Evolutionary conservation across 352 stramenopile species (phyloP).

Genomic region (Phytophthora kernoviae): DNA sequence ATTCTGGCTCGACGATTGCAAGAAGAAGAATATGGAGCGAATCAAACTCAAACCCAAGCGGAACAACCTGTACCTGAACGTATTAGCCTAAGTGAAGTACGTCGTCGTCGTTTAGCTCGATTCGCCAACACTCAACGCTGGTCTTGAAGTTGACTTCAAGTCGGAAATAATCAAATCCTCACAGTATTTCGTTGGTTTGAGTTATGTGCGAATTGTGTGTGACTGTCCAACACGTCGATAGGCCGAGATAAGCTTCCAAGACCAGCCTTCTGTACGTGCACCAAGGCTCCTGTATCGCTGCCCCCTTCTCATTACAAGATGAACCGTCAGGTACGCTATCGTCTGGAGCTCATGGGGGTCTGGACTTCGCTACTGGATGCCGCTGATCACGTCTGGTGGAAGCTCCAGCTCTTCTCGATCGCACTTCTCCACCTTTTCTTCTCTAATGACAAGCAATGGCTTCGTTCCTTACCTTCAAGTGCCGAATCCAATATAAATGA

Average conservation of each 20-base stretch:
- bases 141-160: neutral
- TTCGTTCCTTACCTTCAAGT: conserved; percentile 4
- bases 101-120: conserved; percentile 31
- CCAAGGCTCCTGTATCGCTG: too few relatives aligned
- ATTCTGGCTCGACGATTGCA: conserved; percentile 29
- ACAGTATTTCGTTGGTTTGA: neutral
- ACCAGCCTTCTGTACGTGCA: too few relatives aligned
- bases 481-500: neutral
- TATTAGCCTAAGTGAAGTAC: conserved; percentile 30
- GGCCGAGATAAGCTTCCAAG: neutral
- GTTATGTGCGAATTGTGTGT: neutral
- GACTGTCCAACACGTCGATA: conserved; percentile 2
- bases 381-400: conserved; percentile 56
- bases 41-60: conserved; percentile 3
- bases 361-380: conserved; percentile 41
- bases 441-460: conserved; percentile 70
- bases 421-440: conserved; percentile 73
- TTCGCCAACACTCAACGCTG: conserved; percentile 15
- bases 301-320: conserved; percentile 4
- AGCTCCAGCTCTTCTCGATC: conserved; percentile 66
- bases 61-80: conserved; percentile 9
- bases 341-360: conserved; percentile 18
- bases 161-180: neutral
- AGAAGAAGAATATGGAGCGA: conserved; percentile 33
- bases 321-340: conserved; percentile 19